These are phyloP conservation scores for Vigna unguiculata DNA, from an alignment of 306 rosid species.

Conservation along the genomic window DNA sequence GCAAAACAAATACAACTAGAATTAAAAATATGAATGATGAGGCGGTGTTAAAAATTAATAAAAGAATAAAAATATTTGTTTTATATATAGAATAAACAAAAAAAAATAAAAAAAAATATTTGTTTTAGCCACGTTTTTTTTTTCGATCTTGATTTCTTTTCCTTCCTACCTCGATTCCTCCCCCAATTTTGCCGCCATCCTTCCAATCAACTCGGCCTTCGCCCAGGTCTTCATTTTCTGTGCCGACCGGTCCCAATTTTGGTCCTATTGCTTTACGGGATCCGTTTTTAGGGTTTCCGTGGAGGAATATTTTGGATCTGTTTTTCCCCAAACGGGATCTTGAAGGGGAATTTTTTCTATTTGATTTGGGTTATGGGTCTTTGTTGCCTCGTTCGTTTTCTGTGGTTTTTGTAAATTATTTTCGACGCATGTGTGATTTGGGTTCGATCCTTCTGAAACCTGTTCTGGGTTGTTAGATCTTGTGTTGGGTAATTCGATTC, in stretches of 20 bases:
- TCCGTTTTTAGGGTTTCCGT: constrained; percentile 64
- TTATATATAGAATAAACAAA: too few species aligned
- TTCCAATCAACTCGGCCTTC: constrained; percentile 14
- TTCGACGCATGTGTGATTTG: constrained; percentile 26
- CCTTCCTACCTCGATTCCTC: constrained; percentile 46
- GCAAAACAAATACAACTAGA: not conserved
- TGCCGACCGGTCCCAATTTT: constrained; percentile 50
- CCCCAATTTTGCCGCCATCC: constrained; percentile 14
- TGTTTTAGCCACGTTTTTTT: constrained; percentile 57
- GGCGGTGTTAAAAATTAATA: not conserved
- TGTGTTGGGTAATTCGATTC: not conserved
- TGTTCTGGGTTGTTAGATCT: constrained; percentile 40
- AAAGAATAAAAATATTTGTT: too few species aligned
- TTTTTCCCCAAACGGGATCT: constrained; percentile 48
- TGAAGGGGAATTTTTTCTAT: not conserved
- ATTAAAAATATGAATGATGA: not conserved
- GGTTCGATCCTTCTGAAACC: constrained; percentile 24
- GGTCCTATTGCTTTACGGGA: not conserved
- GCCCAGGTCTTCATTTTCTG: constrained; percentile 28
- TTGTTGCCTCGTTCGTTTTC: constrained; percentile 6
- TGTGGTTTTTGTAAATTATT: constrained; percentile 37
- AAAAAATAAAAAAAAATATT: constrained; percentile 11
- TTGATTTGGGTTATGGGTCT: constrained; percentile 39
- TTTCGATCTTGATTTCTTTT: constrained; percentile 55
- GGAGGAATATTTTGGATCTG: constrained; percentile 49